Conservation (phyloP, 164 flowering plant genomes). For the Malania oleifera region DNA sequence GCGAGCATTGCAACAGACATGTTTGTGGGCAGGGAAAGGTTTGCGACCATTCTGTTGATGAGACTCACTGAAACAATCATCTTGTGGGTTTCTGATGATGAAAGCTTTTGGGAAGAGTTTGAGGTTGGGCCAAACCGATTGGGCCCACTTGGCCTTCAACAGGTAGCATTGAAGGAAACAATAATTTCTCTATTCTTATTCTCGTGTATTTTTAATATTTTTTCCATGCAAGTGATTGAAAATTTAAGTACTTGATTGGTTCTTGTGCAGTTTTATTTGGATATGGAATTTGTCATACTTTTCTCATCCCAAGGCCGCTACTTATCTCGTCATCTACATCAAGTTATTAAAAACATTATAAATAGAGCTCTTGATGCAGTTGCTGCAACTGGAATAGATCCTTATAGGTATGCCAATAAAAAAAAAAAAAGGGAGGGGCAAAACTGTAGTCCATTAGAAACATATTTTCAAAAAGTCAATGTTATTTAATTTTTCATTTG, state of each 20-base stretch:
- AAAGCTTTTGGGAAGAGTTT: conserved; percentile 97
- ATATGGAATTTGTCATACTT: conserved; percentile 87
- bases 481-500: too few relatives aligned
- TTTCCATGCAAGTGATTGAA: too few relatives aligned
- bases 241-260: too few relatives aligned
- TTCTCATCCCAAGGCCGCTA: conserved; percentile 97
- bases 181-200: too few relatives aligned
- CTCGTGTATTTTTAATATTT: conserved; percentile 5
- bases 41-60: conserved; percentile 83
- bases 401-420: conserved; percentile 77
- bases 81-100: conserved; percentile 89
- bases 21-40: conserved; percentile 96
- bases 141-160: conserved; percentile 87
- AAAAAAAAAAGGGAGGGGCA: too few relatives aligned
- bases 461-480: too few relatives aligned
- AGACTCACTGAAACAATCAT: conserved; percentile 94
- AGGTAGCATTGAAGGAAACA: too few relatives aligned
- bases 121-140: conserved; percentile 81
- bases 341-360: conserved; percentile 78
- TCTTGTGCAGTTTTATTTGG: conserved; percentile 96
- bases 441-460: too few relatives aligned
- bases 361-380: conserved; percentile 80
- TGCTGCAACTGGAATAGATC: conserved; percentile 78
- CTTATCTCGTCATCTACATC: conserved; percentile 78
- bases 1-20: conserved; percentile 83